Percentiles rank a stretch among this genome's conserved stretches.
phyloP scores from a whole-genome alignment of 805 yeast species.

The Tetrapisispora fleetii region DNA sequence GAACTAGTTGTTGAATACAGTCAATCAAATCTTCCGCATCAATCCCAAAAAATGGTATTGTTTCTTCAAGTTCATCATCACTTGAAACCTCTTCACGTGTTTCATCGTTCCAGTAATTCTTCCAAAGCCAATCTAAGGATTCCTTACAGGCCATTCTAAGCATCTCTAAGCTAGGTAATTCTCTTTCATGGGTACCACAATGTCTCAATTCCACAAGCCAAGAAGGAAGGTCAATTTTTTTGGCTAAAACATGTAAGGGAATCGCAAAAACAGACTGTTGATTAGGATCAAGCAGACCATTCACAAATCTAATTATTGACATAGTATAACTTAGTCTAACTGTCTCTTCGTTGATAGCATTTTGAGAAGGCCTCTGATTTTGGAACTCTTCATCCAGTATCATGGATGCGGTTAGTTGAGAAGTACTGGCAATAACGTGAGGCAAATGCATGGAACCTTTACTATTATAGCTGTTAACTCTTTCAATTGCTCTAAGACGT shows the following conservation, averaged over 20 bases:
- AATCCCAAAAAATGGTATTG: constrained; percentile 1
- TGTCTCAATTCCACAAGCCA: constrained; percentile 86
- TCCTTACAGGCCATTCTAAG: constrained; percentile 47
- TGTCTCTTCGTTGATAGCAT: constrained; percentile 5
- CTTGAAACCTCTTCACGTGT: constrained; percentile 16
- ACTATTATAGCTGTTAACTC: constrained; percentile 43
- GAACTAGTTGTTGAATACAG: constrained; percentile 3
- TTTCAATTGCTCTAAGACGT: constrained; percentile 39
- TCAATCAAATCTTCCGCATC: constrained; percentile 2
- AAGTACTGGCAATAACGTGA: constrained; percentile 62
- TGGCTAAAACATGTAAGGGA: constrained; percentile 69
- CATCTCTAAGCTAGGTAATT: constrained; percentile 58
- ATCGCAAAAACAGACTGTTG: constrained; percentile 74
- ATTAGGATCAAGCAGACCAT: constrained; percentile 78
- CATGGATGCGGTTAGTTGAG: constrained; percentile 43
- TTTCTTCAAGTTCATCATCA: constrained; percentile 11
- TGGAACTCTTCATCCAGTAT: constrained; percentile 32
- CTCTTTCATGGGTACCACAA: constrained; percentile 77
- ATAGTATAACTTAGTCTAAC: constrained; percentile 53
- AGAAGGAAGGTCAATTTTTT: constrained; percentile 56
- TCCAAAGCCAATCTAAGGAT: constrained; percentile 69
- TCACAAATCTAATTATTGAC: constrained; percentile 77
- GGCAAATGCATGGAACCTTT: constrained; percentile 51
- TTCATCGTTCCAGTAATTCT: constrained; percentile 56
- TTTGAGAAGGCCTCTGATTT: constrained; percentile 22